Evolutionary conservation across 768 basidiomycete species (phyloP).

Genomic region (Lanmaoa pseudosensibilis): DNA sequence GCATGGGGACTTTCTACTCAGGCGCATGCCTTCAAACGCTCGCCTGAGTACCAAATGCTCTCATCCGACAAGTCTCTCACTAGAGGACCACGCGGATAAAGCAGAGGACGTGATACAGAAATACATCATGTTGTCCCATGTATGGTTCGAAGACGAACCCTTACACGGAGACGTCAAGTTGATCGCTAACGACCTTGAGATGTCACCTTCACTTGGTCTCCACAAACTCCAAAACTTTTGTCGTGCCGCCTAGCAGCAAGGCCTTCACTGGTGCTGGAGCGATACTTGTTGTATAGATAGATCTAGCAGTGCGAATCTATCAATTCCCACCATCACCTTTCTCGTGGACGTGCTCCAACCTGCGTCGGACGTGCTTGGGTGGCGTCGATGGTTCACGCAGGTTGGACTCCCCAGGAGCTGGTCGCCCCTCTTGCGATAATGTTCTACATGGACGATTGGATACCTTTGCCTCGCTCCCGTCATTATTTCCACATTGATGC

Average conservation of each 20-base stretch:
- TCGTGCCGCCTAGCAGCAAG: constrained; percentile 11
- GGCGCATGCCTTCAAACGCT: too few species aligned
- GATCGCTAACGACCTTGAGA: too few species aligned
- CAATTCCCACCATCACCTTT: constrained; percentile 28
- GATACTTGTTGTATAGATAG: constrained; percentile 33
- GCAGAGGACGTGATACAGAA: too few species aligned
- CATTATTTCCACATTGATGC: too few species aligned
- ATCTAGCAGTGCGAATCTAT: constrained; percentile 31
- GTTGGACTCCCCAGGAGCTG: constrained; percentile 30
- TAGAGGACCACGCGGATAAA: too few species aligned
- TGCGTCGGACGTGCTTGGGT: constrained; percentile 11
- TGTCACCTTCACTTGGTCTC: constrained; percentile 14
- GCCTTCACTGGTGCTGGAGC: constrained; percentile 26
- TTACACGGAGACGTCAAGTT: too few species aligned
- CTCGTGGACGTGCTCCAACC: constrained; percentile 21
- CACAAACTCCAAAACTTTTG: constrained; percentile 25
- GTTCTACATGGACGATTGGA: constrained; percentile 28
- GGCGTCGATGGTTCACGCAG: constrained; percentile 24
- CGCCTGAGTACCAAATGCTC: too few species aligned
- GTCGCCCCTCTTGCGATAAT: constrained; percentile 22
- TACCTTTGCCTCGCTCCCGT: too few species aligned
- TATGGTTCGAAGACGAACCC: too few species aligned
- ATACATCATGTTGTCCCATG: too few species aligned
- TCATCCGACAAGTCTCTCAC: too few species aligned
- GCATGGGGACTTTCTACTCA: too few species aligned